A percentile compares a stretch with the other conserved stretches of the same genome.
Evolutionary conservation across 2,329 filamentous ascomycete species (phyloP).

Genomic region (Pseudogymnoascus sp.): DNA sequence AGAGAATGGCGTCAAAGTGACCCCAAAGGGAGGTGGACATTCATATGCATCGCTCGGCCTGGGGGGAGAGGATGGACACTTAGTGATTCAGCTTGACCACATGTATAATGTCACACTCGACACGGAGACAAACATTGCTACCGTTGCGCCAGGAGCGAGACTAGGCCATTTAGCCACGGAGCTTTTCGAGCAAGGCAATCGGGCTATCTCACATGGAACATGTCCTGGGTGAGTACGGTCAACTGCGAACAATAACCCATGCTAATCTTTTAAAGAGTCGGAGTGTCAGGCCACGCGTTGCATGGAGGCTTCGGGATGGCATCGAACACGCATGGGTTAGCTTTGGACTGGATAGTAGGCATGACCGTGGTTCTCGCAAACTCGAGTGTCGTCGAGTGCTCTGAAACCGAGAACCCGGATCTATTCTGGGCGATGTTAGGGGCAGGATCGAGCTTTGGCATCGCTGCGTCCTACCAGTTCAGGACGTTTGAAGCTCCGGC

Average conservation of each 20-base stretch:
- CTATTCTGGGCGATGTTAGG: constrained; percentile 30
- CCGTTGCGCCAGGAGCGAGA: constrained; percentile 34
- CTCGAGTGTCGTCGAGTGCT: constrained; percentile 23
- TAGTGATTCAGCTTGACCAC: constrained; percentile 34
- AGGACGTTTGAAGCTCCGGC: constrained; percentile 30
- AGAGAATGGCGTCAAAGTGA: constrained; percentile 35
- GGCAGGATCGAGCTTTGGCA: constrained; percentile 30
- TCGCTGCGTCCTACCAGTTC: constrained; percentile 26
- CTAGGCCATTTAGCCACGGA: constrained; percentile 36
- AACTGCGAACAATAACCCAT: background rate
- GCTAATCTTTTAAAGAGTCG: constrained; percentile 25
- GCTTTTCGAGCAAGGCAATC: constrained; percentile 29
- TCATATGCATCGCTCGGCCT: constrained; percentile 42
- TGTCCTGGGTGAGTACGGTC: constrained; percentile 29
- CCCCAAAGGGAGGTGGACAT: constrained; percentile 42
- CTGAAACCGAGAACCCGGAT: constrained; percentile 21
- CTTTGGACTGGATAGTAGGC: constrained; percentile 41
- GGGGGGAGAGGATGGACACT: constrained; percentile 33
- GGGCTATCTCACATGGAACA: constrained; percentile 37
- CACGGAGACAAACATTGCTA: constrained; percentile 17
- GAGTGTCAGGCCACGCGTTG: constrained; percentile 38
- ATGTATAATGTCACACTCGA: constrained; percentile 30
- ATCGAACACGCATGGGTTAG: constrained; percentile 41
- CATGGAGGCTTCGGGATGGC: constrained; percentile 39
- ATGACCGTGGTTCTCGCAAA: constrained; percentile 38